Evolutionary conservation across 2,329 filamentous ascomycete genomes (phyloP).

Genomic region (Immersiporthe knoxdaviesiana): DNA sequence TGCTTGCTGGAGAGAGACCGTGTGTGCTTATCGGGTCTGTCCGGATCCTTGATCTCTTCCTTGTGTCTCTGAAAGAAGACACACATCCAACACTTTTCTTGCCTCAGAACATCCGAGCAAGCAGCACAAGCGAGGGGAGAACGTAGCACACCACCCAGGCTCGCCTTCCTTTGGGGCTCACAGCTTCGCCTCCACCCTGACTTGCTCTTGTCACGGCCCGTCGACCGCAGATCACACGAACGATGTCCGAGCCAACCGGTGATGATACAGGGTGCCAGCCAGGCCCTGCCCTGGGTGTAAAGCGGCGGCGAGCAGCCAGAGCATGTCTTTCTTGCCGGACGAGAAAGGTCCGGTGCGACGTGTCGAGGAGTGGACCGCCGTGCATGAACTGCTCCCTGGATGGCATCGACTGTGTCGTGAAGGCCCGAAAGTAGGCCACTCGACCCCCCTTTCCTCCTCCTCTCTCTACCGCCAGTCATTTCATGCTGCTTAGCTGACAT

Average conservation of each 20-base stretch:
- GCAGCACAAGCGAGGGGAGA: not conserved
- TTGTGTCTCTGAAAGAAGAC: not conserved
- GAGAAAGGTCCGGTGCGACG: constrained; percentile 17
- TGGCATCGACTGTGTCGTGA: constrained; percentile 12
- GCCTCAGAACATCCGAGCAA: not conserved
- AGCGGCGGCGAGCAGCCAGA: constrained; percentile 11
- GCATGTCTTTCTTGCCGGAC: constrained; percentile 9
- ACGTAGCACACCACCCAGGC: too few relatives aligned
- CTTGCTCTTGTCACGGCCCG: not conserved
- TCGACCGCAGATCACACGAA: not conserved
- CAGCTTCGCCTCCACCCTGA: not conserved
- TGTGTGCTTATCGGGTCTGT: not conserved
- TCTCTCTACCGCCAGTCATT: too few relatives aligned
- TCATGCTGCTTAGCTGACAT: not conserved
- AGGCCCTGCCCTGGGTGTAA: not conserved
- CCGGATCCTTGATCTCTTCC: not conserved
- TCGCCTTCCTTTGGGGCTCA: not conserved
- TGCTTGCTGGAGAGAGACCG: not conserved
- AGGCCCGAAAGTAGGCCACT: constrained; percentile 9
- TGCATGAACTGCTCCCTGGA: constrained; percentile 16
- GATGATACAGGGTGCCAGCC: not conserved
- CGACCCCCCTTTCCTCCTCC: too few relatives aligned
- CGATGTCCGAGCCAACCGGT: not conserved
- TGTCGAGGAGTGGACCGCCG: constrained; percentile 17
- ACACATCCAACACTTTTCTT: not conserved